Conservation (phyloP, 1,284 basidiomycete species). For the Rhodotorula sp. region DNA sequence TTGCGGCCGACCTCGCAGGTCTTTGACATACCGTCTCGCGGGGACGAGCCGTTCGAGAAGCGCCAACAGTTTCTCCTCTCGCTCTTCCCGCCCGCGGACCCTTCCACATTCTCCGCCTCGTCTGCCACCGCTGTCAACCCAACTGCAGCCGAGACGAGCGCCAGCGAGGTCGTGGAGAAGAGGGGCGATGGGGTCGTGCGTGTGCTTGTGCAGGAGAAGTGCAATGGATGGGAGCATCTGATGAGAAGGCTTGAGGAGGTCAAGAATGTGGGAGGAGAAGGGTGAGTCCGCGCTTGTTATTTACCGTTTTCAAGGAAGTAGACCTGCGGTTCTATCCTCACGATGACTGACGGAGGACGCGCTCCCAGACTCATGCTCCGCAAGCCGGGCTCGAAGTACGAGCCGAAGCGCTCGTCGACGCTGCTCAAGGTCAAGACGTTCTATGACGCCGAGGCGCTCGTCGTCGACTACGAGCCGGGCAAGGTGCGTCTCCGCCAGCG, state of each 20-base stretch:
- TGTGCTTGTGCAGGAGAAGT: slow-evolving; percentile 60
- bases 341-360: no score
- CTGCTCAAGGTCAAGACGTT: slow-evolving; percentile 68
- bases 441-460: slow-evolving; percentile 65
- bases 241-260: slow-evolving; percentile 59
- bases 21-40: slow-evolving; percentile 64
- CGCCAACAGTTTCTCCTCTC: slow-evolving; percentile 56
- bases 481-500: slow-evolving; percentile 45
- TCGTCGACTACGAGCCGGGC: slow-evolving; percentile 61
- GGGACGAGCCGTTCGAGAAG: slow-evolving; percentile 58
- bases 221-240: slow-evolving; percentile 57
- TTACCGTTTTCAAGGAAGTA: no score
- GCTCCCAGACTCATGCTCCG: slow-evolving; percentile 60
- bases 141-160: neutral
- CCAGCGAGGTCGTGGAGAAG: slow-evolving; percentile 59
- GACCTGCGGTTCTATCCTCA: no score
- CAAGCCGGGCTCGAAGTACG: slow-evolving; percentile 58
- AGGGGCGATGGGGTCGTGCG: slow-evolving; percentile 54
- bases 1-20: slow-evolving; percentile 50
- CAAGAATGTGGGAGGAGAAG: slow-evolving; percentile 62
- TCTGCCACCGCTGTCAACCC: neutral
- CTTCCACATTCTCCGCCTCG: neutral
- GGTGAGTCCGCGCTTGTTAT: slow-evolving; percentile 42
- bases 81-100: slow-evolving; percentile 46
- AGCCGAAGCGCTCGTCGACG: slow-evolving; percentile 57